These are phyloP conservation scores for Plasmodium cynomolgi DNA, from an alignment of 169 alveolate genomes.

Conservation along the genomic window DNA sequence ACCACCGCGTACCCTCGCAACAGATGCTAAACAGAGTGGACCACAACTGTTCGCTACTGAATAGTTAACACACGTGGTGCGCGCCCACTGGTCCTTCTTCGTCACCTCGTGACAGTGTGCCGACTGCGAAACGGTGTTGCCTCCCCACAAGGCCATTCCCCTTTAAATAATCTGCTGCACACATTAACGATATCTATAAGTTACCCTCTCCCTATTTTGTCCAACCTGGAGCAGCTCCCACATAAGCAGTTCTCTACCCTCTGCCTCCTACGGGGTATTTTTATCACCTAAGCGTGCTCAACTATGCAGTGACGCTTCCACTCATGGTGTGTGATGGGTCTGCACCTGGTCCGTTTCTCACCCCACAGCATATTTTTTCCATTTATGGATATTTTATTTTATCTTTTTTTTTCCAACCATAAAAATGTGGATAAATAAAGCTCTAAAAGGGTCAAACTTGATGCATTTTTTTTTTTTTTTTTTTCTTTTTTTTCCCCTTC, in stretches of 20 bases:
- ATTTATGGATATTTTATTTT: too few species aligned
- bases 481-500: not conserved
- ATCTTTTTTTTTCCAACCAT: not conserved
- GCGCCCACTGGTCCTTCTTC: not conserved
- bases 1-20: not conserved
- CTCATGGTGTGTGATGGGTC: not conserved
- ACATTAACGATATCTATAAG: not conserved
- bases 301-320: not conserved
- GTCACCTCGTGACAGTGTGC: not conserved
- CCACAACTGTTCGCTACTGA: not conserved
- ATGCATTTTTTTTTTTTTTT: not conserved
- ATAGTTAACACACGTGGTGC: not conserved
- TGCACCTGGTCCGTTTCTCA: not conserved
- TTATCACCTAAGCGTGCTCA: not conserved
- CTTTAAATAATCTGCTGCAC: not conserved
- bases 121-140: not conserved
- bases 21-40: not conserved
- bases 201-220: not conserved
- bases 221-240: not conserved
- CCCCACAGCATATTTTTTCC: not conserved
- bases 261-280: not conserved
- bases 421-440: not conserved
- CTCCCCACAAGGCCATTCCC: not conserved
- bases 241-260: not conserved
- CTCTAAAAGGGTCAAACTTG: not conserved